Conservation (phyloP, 2,329 filamentous ascomycete genomes). For the Penicillium crustosum region DNA sequence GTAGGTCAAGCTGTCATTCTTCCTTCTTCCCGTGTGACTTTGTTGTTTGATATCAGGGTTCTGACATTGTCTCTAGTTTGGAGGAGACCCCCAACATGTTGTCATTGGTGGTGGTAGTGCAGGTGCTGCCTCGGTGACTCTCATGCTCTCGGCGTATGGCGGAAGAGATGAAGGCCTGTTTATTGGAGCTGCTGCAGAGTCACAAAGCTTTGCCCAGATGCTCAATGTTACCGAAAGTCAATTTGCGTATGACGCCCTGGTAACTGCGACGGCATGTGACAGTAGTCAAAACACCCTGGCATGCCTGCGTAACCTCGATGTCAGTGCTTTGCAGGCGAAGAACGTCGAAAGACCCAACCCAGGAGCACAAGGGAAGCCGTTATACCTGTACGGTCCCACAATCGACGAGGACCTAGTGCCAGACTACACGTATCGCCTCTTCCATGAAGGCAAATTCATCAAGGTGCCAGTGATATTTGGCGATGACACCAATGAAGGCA, state of each 20-base stretch:
- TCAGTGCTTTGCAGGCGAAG: constrained; percentile 45
- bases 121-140: constrained; percentile 62
- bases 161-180: constrained; percentile 52
- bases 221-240: constrained; percentile 51
- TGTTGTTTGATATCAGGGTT: not conserved
- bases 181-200: constrained; percentile 55
- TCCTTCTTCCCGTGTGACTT: not conserved
- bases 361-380: constrained; percentile 42
- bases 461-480: constrained; percentile 58
- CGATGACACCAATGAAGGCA: constrained; percentile 66
- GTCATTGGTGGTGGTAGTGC: constrained; percentile 68
- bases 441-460: constrained; percentile 51
- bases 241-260: constrained; percentile 54
- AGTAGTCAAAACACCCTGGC: constrained; percentile 43
- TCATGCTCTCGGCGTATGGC: constrained; percentile 60
- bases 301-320: constrained; percentile 51
- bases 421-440: constrained; percentile 52
- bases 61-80: constrained; percentile 53
- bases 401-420: constrained; percentile 54
- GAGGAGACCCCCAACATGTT: constrained; percentile 67
- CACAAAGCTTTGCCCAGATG: constrained; percentile 53
- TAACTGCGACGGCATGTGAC: constrained; percentile 51
- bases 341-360: constrained; percentile 51
- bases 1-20: constrained; percentile 29
- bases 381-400: constrained; percentile 54